phyloP scores from a whole-genome alignment of 78 protist species.

The Salpingoeca rosetta region DNA sequence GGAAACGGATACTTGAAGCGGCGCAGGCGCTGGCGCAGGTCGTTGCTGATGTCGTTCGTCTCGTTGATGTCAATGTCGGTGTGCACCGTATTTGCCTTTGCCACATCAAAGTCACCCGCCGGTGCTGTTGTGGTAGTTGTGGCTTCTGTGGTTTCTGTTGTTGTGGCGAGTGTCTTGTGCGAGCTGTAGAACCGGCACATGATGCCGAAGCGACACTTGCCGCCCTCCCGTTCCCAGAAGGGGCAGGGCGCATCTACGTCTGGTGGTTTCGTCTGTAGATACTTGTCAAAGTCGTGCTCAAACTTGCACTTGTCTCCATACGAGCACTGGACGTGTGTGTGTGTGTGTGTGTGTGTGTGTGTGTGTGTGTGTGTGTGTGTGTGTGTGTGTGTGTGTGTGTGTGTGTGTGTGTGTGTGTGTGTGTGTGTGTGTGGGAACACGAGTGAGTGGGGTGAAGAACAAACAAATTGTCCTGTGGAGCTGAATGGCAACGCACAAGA shows the following conservation, averaged over 20 bases:
- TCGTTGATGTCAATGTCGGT: background rate
- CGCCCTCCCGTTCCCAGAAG: background rate
- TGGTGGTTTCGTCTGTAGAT: background rate
- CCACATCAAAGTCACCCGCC: background rate
- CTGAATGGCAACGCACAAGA: too few species aligned
- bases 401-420: too few species aligned
- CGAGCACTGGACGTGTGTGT: background rate
- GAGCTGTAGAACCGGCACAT: background rate
- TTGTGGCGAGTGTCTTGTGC: background rate
- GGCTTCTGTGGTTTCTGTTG: too few species aligned
- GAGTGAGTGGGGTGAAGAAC: too few species aligned
- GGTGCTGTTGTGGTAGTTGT: background rate
- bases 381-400: too few species aligned
- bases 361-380: background rate
- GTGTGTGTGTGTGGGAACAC: too few species aligned
- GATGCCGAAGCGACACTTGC: background rate
- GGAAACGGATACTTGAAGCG: background rate
- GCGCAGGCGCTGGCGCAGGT: background rate
- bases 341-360: background rate
- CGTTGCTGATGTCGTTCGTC: background rate
- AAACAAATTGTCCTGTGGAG: too few species aligned
- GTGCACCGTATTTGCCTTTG: background rate
- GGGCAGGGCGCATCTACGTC: background rate
- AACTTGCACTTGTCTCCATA: background rate
- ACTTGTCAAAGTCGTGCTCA: background rate